Base-by-base conservation (phyloP, 2,329 filamentous ascomycete species). In the Davidsoniella australis region DNA sequence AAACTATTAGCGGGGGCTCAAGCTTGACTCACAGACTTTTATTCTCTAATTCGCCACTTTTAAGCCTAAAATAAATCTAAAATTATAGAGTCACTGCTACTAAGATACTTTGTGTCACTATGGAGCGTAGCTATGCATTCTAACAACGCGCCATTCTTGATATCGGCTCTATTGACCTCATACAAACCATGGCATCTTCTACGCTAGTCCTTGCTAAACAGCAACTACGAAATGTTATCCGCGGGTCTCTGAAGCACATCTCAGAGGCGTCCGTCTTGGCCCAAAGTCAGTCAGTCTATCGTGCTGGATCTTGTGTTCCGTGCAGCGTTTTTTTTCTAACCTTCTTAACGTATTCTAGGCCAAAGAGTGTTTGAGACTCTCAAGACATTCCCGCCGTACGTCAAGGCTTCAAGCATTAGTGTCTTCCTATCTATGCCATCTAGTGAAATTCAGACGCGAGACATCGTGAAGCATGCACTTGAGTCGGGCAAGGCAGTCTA, bases 341-440 rank as follows among this genome's bases (percentile, higher is more conserved):
- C 8, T 12, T 33, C 20, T 39, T 46, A 42, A 47, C 45, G 3
- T 14, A 40, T 16, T 12, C 23, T 61, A 91, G 85, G 85, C 57
- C 65, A 68, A 46, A 68, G 67, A 56, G 78, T 85, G 18, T 80
- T 80, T 55, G 71, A 76, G 48, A 68, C 72, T 5, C 66, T 95
- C 37, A 68, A 80, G 41, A 68, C 71, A 9, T 75, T 88, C 57
- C 71, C 75, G 46, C 82, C 86, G 49, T 98, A 94, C 62, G 68
- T 76, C 55, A 70, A 80, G 49, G 88, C 91, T 40, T 73, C 70
- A 53, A 73, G 77, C 48, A 76, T 98, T 58, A 87, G 85, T 57
- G 72, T 98, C 50, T 98, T 94, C 62, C 71, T 98, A 14, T 91
- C 89, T 9, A 98, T 98, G 91, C 87, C 88, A 1, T 68, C 70